Evolutionary conservation across 1,284 basidiomycete genomes (phyloP), one percentile per base, ranked within the genome.

Genomic region (Vanrija sp.): DNA sequence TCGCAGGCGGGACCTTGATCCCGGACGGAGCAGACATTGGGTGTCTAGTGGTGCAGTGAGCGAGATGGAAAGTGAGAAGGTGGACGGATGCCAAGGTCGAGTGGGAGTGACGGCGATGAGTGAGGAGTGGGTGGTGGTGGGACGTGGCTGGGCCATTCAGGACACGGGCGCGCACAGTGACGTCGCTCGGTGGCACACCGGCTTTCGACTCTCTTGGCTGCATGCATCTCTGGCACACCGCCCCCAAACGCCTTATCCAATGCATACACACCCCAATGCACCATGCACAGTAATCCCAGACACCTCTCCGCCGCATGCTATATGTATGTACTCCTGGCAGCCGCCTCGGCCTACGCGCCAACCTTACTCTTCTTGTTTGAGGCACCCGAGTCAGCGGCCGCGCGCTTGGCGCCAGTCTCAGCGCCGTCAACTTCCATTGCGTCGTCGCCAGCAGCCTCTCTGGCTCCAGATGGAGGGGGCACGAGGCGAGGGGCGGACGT

Each of bases 21-120:
- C 75, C 75, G 21, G 75, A 77, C 14, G 68, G 71, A 39, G 73
- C 73, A 46, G 75, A 77, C 75, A 77, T 77, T 34, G 6, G 34
- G 34, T 12, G 55, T 23, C 49, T 47, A 19, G 15, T 57, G 54
- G n/a, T n/a, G 54, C 6, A 39, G 55, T 47, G 28, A 26, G 21
- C n/a, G 16, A 26, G 29, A 15, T 21, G 23, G 18, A 16, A 34
- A 40, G 18, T 15, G 46, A 43, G 19, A n/a, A n/a, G 46, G 21
- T 16, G 19, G 34, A 29, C 43, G 16, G 38, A 43, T 18, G 42
- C 6, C 46, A 28, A 18, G 26, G 25, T 26, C 28, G 7, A 46
- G 44, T 9, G 6, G 44, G 44, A 46, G 19, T 15, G 23, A 21
- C 21, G 34, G 5, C 21, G 21, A 23, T 23, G 21, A 23, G 21